Evolutionary conservation across 108 stramenopile species (phyloP).

Genomic region (Nitzschia inconspicua): DNA sequence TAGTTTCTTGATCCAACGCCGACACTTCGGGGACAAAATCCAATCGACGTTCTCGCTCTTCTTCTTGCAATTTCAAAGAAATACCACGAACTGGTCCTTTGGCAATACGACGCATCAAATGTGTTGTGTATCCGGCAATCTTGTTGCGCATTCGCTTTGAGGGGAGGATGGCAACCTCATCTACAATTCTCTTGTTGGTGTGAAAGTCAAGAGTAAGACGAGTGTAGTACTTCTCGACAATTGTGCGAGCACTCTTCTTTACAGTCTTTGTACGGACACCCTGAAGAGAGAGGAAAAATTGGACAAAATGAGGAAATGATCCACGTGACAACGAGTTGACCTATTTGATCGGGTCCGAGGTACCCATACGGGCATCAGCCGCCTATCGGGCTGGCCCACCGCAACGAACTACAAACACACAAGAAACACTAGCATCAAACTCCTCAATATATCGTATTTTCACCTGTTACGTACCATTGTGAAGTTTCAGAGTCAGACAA

Average conservation of each 20-base stretch:
- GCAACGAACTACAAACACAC: too few relatives aligned
- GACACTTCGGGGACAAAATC: constrained; percentile 99
- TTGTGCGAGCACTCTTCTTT: constrained; percentile 98
- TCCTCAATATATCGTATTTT: too few relatives aligned
- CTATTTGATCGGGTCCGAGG: too few relatives aligned
- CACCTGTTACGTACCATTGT: too few relatives aligned
- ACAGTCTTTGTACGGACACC: constrained; percentile 99
- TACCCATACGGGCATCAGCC: too few relatives aligned
- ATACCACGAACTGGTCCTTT: constrained; percentile 99
- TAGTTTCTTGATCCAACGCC: constrained; percentile 94
- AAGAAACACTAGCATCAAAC: too few relatives aligned
- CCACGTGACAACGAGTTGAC: too few relatives aligned
- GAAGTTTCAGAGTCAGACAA: too few relatives aligned
- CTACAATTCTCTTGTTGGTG: constrained; percentile 99
- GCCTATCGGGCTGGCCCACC: too few relatives aligned
- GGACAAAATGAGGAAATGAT: too few relatives aligned
- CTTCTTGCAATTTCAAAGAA: constrained; percentile 99
- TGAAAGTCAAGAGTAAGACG: constrained; percentile 99
- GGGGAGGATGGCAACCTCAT: constrained; percentile 96
- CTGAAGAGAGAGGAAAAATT: constrained; percentile 37
- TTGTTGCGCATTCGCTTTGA: constrained; percentile 99
- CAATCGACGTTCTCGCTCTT: constrained; percentile 99
- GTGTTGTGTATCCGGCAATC: constrained; percentile 99
- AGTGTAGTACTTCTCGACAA: constrained; percentile 99
- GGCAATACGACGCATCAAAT: constrained; percentile 99